phyloP scores from a whole-genome alignment of 257 asterid species.

The Salvia splendens region DNA sequence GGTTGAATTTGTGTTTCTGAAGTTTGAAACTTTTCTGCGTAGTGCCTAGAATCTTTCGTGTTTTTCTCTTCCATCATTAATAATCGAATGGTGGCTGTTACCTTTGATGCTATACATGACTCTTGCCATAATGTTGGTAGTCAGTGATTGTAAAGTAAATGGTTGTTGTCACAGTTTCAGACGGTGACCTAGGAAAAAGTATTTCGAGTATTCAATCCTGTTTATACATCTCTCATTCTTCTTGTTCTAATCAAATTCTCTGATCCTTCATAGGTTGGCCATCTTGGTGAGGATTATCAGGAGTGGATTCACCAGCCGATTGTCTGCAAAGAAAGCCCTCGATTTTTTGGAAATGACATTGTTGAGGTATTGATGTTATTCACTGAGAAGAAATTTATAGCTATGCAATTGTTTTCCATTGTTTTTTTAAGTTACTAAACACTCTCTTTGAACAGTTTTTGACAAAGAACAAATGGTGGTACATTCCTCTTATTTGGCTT shows the following conservation, averaged over 20 bases:
- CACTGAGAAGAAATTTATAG: neutral
- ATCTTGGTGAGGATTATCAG: conserved; percentile 86
- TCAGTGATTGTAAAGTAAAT: conserved; percentile 9
- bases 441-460: conserved; percentile 53
- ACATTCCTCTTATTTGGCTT: conserved; percentile 81
- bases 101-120: neutral
- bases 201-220: conserved; percentile 3
- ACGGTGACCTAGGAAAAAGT: neutral
- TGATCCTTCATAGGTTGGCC: conserved; percentile 66
- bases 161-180: neutral
- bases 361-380: conserved; percentile 62
- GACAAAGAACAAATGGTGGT: conserved; percentile 78
- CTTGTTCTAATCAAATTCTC: neutral
- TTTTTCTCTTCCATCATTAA: neutral
- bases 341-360: conserved; percentile 74
- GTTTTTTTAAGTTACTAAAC: conserved; percentile 17
- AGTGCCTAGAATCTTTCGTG: neutral
- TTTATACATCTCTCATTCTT: neutral
- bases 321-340: conserved; percentile 81
- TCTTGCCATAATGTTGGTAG: neutral
- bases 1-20: conserved; percentile 1
- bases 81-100: neutral
- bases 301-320: conserved; percentile 99
- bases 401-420: neutral
- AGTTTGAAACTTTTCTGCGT: neutral